Conservation (phyloP, 805 yeast genomes). For the Candida adriatica region DNA sequence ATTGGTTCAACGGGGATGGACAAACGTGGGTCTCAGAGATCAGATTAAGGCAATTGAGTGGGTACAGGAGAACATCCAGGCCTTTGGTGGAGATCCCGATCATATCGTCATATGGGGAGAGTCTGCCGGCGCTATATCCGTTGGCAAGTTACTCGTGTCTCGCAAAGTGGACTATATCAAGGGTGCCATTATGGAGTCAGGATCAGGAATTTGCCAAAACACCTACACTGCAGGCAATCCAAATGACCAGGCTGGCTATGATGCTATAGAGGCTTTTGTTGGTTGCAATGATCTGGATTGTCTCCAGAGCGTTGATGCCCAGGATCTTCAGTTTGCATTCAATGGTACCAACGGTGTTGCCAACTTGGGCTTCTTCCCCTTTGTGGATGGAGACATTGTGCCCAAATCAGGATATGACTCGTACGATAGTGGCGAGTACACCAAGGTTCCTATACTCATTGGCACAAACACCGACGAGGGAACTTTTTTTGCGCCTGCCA, state of each 20-base stretch:
- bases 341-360: slow-evolving; percentile 13
- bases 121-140: slow-evolving; percentile 29
- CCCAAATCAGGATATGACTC: slow-evolving; percentile 10
- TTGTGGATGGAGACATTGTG: slow-evolving; percentile 13
- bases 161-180: slow-evolving; percentile 9
- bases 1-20: slow-evolving; percentile 18
- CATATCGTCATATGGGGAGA: slow-evolving; percentile 32
- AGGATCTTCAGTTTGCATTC: slow-evolving; percentile 5
- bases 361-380: slow-evolving; percentile 2
- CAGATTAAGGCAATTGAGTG: slow-evolving; percentile 30
- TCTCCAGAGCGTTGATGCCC: slow-evolving; percentile 9
- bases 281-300: slow-evolving; percentile 12
- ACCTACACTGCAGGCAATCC: slow-evolving; percentile 3
- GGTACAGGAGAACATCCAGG: slow-evolving; percentile 28
- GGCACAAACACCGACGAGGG: slow-evolving; percentile 22
- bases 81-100: slow-evolving; percentile 31
- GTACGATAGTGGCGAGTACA: slow-evolving; percentile 8
- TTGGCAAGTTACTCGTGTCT: slow-evolving; percentile 10
- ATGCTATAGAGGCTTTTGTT: slow-evolving; percentile 7
- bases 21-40: slow-evolving; percentile 31
- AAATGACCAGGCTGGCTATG: slow-evolving; percentile 3
- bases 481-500: slow-evolving; percentile 2
- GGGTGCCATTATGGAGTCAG: slow-evolving; percentile 17
- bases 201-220: slow-evolving; percentile 6
- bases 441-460: slow-evolving; percentile 17